Conservation (phyloP, 208 protist species). For the Trypanosoma avium region DNA sequence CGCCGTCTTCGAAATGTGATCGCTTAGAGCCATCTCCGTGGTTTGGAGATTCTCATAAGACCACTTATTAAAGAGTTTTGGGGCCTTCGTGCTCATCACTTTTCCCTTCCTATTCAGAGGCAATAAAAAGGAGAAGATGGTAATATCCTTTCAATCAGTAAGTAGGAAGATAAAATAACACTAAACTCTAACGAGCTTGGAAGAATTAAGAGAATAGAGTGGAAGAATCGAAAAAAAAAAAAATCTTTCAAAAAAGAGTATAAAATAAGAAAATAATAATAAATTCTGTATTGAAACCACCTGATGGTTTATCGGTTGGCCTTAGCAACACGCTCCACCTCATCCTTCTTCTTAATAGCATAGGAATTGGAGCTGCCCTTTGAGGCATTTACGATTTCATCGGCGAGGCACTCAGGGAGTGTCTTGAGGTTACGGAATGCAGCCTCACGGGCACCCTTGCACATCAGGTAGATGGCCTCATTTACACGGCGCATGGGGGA, state of each 20-base stretch:
- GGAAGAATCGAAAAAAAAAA: not conserved
- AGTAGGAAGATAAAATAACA: not conserved
- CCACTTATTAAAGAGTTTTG: constrained; percentile 93
- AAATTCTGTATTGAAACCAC: constrained; percentile 1
- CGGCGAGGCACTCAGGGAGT: constrained; percentile 99
- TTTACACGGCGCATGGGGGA: constrained; percentile 99
- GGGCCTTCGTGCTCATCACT: constrained; percentile 61
- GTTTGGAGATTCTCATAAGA: constrained; percentile 80
- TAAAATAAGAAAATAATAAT: constrained; percentile 2
- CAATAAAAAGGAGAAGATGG: not conserved
- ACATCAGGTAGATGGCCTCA: constrained; percentile 97
- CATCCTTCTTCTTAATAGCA: constrained; percentile 99
- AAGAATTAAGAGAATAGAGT: no score
- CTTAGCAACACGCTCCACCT: constrained; percentile 99
- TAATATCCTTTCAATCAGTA: not conserved
- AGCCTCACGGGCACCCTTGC: constrained; percentile 96
- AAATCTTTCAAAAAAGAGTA: not conserved
- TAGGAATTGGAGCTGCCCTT: constrained; percentile 99
- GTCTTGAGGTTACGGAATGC: constrained; percentile 99
- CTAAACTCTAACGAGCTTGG: no score
- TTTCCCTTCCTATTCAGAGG: constrained; percentile 14
- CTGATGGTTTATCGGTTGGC: constrained; percentile 97
- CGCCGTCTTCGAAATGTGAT: constrained; percentile 98
- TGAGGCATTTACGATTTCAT: constrained; percentile 99
- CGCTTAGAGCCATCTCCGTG: constrained; percentile 89